Base-by-base conservation (phyloP, 768 basidiomycete genomes). In the Cantharellus anzutake region DNA sequence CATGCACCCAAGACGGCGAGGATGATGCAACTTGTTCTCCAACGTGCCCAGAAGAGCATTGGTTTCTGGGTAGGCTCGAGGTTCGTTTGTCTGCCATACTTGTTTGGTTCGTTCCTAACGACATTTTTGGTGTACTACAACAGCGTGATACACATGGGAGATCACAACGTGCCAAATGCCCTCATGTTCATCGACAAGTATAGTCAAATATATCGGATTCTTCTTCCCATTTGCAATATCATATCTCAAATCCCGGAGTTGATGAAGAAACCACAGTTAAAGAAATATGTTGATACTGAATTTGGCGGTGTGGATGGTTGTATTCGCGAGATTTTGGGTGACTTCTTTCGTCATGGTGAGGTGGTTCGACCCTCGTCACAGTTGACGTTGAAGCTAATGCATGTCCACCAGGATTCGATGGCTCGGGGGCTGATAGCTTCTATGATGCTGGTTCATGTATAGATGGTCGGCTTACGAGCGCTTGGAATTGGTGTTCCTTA, bases 121-220 rank as follows among this genome's bases (percentile, higher is more conserved):
- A 29, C 20, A 29, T 29, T 29, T 29, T 29, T 29, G 20, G 20
- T 29, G 20, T 39, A 57, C 11, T 37, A 7, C 5, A 5, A 57
- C 42, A 57, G 56, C 59, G 86, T 86, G 64, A 86, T 88, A 63
- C 87, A 90, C 70, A 86, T 65, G 51, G 67, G 67, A 56, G 88
- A 90, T 66, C 88, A 82, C 68, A 81, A 86, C 65, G 84, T 87
- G 29, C 84, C 84, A 3, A 87, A 86, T 65, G 85, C 88, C 2
- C 75, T 90, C 56, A 80, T 90, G 72, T 90, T 91, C 76, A 88
- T 90, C 65, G 78, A 91, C 76, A 91, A 91, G 68, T 91, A 91
- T 71, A 87, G 87, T 7, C 88, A 91, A 68, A 84, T 91, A 55
- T 91, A 90, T 71, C 84, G 88, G 64, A 91, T 91, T 67, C 79